Evolutionary conservation across 768 basidiomycete genomes (phyloP).

Genomic region (Suillus bovinus): DNA sequence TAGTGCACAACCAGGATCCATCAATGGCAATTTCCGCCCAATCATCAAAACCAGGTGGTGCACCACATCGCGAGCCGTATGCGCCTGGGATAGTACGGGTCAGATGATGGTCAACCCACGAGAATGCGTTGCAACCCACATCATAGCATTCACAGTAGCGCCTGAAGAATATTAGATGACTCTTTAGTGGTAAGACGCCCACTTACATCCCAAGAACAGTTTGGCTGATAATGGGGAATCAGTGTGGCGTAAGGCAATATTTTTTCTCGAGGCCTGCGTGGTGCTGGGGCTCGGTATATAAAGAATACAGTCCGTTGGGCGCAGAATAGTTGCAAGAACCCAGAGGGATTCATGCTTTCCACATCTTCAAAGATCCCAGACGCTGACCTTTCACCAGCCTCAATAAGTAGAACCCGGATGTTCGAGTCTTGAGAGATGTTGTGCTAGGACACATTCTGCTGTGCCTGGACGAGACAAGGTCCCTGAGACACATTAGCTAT

Average conservation of each 20-base stretch:
- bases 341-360: constrained; percentile 46
- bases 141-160: constrained; percentile 63
- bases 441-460: constrained; percentile 46
- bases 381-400: constrained; percentile 46
- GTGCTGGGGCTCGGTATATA: constrained; percentile 56
- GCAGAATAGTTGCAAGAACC: constrained; percentile 42
- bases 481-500: not conserved
- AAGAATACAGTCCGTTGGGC: constrained; percentile 52
- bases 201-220: constrained; percentile 73
- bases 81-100: constrained; percentile 25
- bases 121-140: constrained; percentile 28
- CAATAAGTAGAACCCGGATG: constrained; percentile 41
- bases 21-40: constrained; percentile 58
- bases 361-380: constrained; percentile 6
- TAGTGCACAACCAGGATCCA: constrained; percentile 54
- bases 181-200: not conserved
- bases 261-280: constrained; percentile 46
- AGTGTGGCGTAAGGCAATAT: constrained; percentile 53
- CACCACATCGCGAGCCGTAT: constrained; percentile 64
- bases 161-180: constrained; percentile 34
- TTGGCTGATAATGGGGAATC: constrained; percentile 42
- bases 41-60: constrained; percentile 69
- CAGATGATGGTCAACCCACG: constrained; percentile 2
- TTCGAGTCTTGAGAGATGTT: constrained; percentile 41
- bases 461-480: constrained; percentile 29